Evolutionary conservation across 305 asterid genomes (phyloP).

Genomic region (Fraxinus platypoda): DNA sequence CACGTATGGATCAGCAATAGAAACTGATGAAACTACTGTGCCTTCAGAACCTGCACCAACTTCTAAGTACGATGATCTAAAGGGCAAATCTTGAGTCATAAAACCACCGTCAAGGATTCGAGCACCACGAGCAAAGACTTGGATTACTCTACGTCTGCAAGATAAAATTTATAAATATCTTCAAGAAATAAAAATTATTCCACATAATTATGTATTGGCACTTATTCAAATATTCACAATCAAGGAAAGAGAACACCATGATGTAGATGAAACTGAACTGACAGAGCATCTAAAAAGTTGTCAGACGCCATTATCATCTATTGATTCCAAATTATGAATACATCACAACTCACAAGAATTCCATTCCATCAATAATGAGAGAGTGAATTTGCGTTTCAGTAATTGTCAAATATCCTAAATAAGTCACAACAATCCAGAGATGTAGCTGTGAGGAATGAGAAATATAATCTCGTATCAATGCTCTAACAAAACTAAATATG

Average conservation of each 20-base stretch:
- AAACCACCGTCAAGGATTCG: slow-evolving; percentile 94
- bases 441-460: slow-evolving; percentile 5
- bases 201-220: neutral
- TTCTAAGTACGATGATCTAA: slow-evolving; percentile 71
- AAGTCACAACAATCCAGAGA: neutral
- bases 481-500: neutral
- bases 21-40: slow-evolving; percentile 66
- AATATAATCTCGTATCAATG: slow-evolving; percentile 13
- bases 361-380: neutral
- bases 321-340: neutral
- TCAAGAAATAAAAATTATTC: slow-evolving; percentile 18
- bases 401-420: slow-evolving; percentile 1
- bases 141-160: slow-evolving; percentile 92
- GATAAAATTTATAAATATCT: slow-evolving; percentile 13
- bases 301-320: neutral
- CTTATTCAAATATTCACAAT: neutral
- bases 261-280: slow-evolving; percentile 9
- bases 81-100: slow-evolving; percentile 93
- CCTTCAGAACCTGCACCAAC: slow-evolving; percentile 64
- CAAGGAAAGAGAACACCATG: neutral
- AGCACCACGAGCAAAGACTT: slow-evolving; percentile 87
- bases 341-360: slow-evolving; percentile 11
- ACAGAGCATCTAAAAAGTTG: neutral
- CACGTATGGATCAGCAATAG: slow-evolving; percentile 94
- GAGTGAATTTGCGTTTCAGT: neutral